These are phyloP conservation scores for Geranium incanum DNA, from an alignment of 441 rosid genomes.

Conservation along the genomic window DNA sequence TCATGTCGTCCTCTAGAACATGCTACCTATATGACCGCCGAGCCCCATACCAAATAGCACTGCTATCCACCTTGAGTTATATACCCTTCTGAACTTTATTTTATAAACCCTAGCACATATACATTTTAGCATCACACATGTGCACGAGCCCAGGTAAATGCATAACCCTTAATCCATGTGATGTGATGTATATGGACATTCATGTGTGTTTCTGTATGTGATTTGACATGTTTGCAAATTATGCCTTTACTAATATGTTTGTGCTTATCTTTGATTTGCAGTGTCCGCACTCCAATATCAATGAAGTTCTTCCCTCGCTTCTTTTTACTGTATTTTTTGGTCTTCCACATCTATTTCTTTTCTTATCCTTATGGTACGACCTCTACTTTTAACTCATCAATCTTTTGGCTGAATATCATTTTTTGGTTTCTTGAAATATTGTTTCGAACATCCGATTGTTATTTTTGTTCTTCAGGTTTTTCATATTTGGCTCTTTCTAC, in stretches of 20 bases:
- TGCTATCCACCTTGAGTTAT: too few species aligned
- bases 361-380: conserved; percentile 78
- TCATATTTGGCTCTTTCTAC: conserved; percentile 86
- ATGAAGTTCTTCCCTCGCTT: conserved; percentile 99
- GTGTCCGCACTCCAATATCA: conserved; percentile 94
- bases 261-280: conserved; percentile 32
- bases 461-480: conserved; percentile 50
- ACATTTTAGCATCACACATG: too few species aligned
- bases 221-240: neutral
- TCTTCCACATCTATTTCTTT: conserved; percentile 95
- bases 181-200: neutral
- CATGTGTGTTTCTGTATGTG: neutral
- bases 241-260: conserved; percentile 21
- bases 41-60: too few species aligned
- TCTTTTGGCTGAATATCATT: conserved; percentile 8
- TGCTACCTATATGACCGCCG: too few species aligned
- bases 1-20: too few species aligned
- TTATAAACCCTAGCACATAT: too few species aligned
- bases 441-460: neutral
- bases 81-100: too few species aligned
- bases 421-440: neutral
- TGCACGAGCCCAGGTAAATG: too few species aligned
- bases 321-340: conserved; percentile 89
- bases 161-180: too few species aligned
- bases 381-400: neutral